A percentile compares a stretch with the other conserved stretches of the same genome.
These are phyloP conservation scores for cucumber (Cucumis sativus) DNA, from an alignment of 306 rosid genomes.

Conservation along the genomic window DNA sequence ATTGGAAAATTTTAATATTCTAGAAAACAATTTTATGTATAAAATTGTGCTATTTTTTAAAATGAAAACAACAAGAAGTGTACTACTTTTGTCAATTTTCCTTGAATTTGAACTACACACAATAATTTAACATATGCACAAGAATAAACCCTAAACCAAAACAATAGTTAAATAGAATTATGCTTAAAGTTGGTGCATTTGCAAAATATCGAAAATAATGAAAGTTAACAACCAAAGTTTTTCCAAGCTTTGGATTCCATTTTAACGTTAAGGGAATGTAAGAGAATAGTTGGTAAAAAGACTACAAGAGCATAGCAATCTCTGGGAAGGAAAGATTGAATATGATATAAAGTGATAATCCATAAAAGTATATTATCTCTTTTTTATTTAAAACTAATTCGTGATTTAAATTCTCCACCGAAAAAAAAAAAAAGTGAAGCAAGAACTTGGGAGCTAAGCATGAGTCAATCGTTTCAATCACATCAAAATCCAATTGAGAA, in stretches of 20 bases:
- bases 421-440: no score
- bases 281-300: background rate
- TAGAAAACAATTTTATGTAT: no score
- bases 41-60: no score
- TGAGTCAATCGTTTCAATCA: background rate
- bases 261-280: background rate
- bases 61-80: no score
- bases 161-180: no score
- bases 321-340: background rate
- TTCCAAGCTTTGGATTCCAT: background rate
- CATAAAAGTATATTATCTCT: background rate
- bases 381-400: background rate
- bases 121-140: background rate
- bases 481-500: background rate
- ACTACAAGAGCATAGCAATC: background rate
- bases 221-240: background rate
- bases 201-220: background rate
- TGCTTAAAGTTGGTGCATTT: background rate
- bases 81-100: no score
- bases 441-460: background rate
- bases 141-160: no score
- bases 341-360: background rate
- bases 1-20: no score
- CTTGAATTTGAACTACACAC: no score
- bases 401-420: background rate